Conservation (phyloP, 164 flowering plant genomes). For the Stephania japonica region DNA sequence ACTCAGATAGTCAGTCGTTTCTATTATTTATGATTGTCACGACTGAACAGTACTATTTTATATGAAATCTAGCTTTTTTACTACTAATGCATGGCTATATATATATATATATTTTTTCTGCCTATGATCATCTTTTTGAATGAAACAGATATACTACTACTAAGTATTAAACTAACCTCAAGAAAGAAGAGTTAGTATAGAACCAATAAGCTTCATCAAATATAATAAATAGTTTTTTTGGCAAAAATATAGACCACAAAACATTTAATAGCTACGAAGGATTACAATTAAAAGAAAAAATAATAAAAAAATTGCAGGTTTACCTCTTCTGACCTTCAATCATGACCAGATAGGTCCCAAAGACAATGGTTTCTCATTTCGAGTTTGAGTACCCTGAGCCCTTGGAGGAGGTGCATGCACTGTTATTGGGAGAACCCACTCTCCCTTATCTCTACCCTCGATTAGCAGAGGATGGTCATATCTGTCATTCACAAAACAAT, state of each 20-base stretch:
- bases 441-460: slow-evolving; percentile 85
- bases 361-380: slow-evolving; percentile 47
- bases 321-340: slow-evolving; percentile 34
- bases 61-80: background rate
- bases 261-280: no score
- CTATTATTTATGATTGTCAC: background rate
- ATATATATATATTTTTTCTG: no score
- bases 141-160: background rate
- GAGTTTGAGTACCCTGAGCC: slow-evolving; percentile 38
- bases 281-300: no score
- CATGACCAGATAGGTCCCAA: slow-evolving; percentile 69
- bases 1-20: background rate
- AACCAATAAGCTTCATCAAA: no score
- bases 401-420: slow-evolving; percentile 85
- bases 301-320: background rate
- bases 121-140: background rate
- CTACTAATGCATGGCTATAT: no score
- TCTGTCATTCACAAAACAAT: slow-evolving; percentile 30
- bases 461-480: slow-evolving; percentile 92
- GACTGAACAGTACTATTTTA: background rate
- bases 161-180: background rate
- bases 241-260: no score
- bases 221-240: no score
- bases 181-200: no score
- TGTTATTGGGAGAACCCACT: slow-evolving; percentile 93